Percentiles rank a stretch among this genome's conserved stretches.
Evolutionary conservation across 768 basidiomycete species (phyloP).

Genomic region (Tylopilus felleus): DNA sequence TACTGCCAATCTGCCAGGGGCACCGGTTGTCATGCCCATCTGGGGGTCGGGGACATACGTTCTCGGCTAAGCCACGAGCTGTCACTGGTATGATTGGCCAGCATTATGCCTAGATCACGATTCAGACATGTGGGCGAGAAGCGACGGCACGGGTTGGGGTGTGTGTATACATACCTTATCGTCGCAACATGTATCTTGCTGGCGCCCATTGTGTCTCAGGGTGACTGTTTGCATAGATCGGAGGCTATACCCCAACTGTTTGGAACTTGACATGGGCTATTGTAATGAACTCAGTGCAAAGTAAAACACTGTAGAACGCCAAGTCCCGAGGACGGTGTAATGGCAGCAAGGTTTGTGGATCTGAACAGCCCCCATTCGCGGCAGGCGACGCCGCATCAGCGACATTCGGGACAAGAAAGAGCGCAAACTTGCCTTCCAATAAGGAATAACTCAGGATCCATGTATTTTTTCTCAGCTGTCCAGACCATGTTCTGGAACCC

Average conservation of each 20-base stretch:
- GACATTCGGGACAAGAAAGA: neutral
- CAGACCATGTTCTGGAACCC: neutral
- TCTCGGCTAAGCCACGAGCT: neutral
- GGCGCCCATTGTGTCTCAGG: conserved; percentile 1
- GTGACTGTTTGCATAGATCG: neutral
- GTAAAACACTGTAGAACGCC: neutral
- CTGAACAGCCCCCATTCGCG: conserved; percentile 1
- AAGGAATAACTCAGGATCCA: neutral
- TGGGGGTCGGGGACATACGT: neutral
- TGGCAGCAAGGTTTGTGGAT: neutral
- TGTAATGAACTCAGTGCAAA: conserved; percentile 1
- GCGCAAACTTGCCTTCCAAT: neutral
- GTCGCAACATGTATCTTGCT: neutral
- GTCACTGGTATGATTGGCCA: neutral
- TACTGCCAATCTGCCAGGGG: neutral
- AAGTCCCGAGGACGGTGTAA: neutral
- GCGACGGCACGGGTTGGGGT: neutral
- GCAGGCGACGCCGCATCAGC: neutral
- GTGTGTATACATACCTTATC: neutral
- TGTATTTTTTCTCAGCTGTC: neutral
- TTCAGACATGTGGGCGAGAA: conserved; percentile 2
- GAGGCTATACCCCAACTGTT: neutral
- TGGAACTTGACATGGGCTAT: neutral
- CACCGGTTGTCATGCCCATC: neutral
- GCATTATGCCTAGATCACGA: conserved; percentile 1